These are phyloP conservation scores for Aspergillus bridgeri DNA, from an alignment of 495 filamentous ascomycete genomes.

Conservation along the genomic window DNA sequence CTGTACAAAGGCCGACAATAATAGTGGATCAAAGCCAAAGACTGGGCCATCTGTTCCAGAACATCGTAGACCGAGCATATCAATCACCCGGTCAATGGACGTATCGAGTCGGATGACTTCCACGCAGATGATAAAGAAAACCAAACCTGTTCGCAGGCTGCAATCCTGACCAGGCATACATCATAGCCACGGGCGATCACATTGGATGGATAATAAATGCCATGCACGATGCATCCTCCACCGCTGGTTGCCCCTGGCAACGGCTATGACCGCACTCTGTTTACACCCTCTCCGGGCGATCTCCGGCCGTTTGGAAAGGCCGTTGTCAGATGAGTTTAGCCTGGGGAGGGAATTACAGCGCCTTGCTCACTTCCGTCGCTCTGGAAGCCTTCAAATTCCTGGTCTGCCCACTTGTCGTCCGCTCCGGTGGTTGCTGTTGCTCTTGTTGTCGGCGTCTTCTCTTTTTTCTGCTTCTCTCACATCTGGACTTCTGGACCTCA, in stretches of 20 bases:
- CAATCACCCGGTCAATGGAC: background rate
- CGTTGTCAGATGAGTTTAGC: conserved; percentile 23
- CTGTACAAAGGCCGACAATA: too few species aligned
- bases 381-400: conserved; percentile 35
- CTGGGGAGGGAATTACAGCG: conserved; percentile 22
- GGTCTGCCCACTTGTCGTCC: conserved; percentile 19
- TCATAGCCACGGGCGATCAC: background rate
- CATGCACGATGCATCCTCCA: background rate
- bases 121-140: background rate
- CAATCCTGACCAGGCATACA: background rate
- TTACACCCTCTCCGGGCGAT: conserved; percentile 34
- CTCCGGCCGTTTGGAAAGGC: conserved; percentile 28
- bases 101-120: background rate
- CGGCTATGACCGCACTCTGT: conserved; percentile 33
- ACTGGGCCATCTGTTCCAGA: too few species aligned
- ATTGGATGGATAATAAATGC: background rate
- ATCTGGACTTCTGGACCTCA: too few species aligned
- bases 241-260: conserved; percentile 42
- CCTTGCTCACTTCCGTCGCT: conserved; percentile 23
- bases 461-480: too few species aligned
- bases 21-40: too few species aligned
- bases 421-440: conserved; percentile 10
- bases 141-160: background rate
- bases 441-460: conserved; percentile 10
- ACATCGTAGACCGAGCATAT: background rate